A percentile compares a stretch with the other conserved stretches of the same genome.
phyloP scores from a whole-genome alignment of 1,139 yeast genomes.

The Taphrina confusa region DNA sequence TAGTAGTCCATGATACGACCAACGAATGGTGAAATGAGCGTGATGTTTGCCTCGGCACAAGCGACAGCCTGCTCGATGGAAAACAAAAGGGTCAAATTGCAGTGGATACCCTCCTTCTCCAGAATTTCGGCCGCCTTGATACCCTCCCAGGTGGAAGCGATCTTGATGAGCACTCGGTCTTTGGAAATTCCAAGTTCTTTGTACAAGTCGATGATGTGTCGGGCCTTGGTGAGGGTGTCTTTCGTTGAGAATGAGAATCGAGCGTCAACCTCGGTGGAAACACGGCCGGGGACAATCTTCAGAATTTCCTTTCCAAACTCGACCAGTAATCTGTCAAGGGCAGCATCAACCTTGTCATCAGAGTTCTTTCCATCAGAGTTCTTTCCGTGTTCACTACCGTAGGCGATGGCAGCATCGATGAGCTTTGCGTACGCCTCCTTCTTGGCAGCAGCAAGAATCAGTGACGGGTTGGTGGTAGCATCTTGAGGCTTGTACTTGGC shows the following conservation, averaged over 20 bases:
- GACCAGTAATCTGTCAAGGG: slow-evolving; percentile 88
- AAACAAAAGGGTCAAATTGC: slow-evolving; percentile 92
- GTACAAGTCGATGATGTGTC: slow-evolving; percentile 81
- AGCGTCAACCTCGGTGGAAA: slow-evolving; percentile 98
- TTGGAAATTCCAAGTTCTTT: slow-evolving; percentile 77
- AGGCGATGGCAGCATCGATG: slow-evolving; percentile 86
- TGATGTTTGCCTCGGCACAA: slow-evolving; percentile 95
- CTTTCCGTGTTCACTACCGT: slow-evolving; percentile 59
- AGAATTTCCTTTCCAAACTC: slow-evolving; percentile 95
- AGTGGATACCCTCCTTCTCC: slow-evolving; percentile 84
- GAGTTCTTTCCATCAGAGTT: no score
- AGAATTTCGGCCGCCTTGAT: slow-evolving; percentile 98
- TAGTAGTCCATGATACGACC: slow-evolving; percentile 99
- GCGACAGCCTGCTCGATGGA: slow-evolving; percentile 98
- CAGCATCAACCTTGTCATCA: slow-evolving; percentile 64
- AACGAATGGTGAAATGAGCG: slow-evolving; percentile 96
- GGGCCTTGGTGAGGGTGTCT: slow-evolving; percentile 89
- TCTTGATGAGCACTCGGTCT: slow-evolving; percentile 90
- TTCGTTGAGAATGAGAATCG: slow-evolving; percentile 93
- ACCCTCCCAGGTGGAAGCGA: slow-evolving; percentile 99
- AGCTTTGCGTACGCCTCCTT: slow-evolving; percentile 85
- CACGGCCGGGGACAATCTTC: slow-evolving; percentile 97
- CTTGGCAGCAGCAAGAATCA: slow-evolving; percentile 93
- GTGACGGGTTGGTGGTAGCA: slow-evolving; percentile 98
- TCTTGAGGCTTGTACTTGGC: slow-evolving; percentile 98